Evolutionary conservation across 805 yeast genomes (phyloP).

Genomic region (Candida sithepensis): DNA sequence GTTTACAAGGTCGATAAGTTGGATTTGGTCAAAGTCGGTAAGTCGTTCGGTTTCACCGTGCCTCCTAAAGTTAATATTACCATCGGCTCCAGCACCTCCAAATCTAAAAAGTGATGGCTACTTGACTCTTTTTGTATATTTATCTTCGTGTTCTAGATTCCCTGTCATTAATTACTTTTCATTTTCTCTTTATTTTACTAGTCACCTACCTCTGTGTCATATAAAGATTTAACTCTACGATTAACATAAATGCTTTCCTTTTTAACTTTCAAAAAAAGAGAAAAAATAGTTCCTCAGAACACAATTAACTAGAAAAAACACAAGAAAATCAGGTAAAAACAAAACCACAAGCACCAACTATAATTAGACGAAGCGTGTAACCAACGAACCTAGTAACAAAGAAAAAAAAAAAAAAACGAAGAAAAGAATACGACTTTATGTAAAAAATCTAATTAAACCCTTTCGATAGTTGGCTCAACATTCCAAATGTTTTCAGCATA

Average conservation of each 20-base stretch:
- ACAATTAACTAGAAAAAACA: neutral
- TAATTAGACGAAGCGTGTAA: no score
- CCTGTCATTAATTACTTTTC: neutral
- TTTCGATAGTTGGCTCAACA: slow-evolving; percentile 58
- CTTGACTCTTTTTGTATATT: no score
- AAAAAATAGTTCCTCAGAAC: neutral
- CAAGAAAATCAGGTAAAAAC: neutral
- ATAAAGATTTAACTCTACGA: no score
- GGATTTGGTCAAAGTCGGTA: slow-evolving; percentile 92
- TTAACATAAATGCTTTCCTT: no score
- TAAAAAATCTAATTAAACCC: slow-evolving; percentile 4
- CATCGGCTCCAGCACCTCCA: slow-evolving; percentile 75
- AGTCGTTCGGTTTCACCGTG: slow-evolving; percentile 87
- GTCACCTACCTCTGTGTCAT: no score
- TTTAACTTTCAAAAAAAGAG: neutral
- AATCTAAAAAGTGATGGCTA: slow-evolving; percentile 7
- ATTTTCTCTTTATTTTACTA: no score
- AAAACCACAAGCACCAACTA: neutral
- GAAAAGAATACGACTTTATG: no score
- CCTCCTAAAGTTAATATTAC: slow-evolving; percentile 97
- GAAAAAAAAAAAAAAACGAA: neutral
- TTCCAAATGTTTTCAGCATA: slow-evolving; percentile 94
- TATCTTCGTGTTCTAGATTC: neutral
- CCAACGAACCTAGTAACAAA: no score
- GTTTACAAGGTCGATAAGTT: slow-evolving; percentile 95